Base-by-base conservation (phyloP, 2,329 filamentous ascomycete genomes). In the Capronia epimyces region DNA sequence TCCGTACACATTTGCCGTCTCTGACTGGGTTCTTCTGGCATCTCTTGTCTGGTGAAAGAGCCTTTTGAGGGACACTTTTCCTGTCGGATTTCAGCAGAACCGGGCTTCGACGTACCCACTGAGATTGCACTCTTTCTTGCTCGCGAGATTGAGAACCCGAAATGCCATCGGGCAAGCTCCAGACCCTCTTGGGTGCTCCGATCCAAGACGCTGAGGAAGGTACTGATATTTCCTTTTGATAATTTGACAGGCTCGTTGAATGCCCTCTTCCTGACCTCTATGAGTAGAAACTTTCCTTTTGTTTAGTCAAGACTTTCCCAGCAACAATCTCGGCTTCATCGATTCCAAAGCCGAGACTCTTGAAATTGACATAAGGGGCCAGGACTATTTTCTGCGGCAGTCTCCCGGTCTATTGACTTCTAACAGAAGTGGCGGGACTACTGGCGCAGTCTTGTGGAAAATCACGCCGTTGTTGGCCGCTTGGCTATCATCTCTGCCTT, bases 361-460 rank as follows among this genome's bases (percentile, higher is more conserved):
- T 29, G 79, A 87, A 10, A 65, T 95, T 52, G 76, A 77, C 27
- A 77, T 97, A 54, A 80, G 75, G 48, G 82, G 77, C 49, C 76
- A 75, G 46, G 87, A 95, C 63, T 81, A 89, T 52, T 80, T 78
- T 27, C 84, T 97, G 60, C 78, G 83, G 55, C 93, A 97, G 68
- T 95, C 89, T 1, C 91, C 89, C 0, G 80, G 82, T 8, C 75
- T 97, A 8, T 77, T 98, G 31, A 83, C 82, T 1, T 95, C 89
- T 1, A 79, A 82, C 56, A 81, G 89, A 25, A 77, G 80, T 22
- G 83, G 10, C 43, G 86, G 85, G 1, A 89, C 86, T 1, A 89
- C 86, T 1, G 84, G 86, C 40, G 86, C 86, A 86, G 89, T 95
- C 15, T 75, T 97, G 7, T 98, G 93, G 93, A 89, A 87, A 68